phyloP scores from a whole-genome alignment of 1,284 basidiomycete species.

The Crepidotus sp. region DNA sequence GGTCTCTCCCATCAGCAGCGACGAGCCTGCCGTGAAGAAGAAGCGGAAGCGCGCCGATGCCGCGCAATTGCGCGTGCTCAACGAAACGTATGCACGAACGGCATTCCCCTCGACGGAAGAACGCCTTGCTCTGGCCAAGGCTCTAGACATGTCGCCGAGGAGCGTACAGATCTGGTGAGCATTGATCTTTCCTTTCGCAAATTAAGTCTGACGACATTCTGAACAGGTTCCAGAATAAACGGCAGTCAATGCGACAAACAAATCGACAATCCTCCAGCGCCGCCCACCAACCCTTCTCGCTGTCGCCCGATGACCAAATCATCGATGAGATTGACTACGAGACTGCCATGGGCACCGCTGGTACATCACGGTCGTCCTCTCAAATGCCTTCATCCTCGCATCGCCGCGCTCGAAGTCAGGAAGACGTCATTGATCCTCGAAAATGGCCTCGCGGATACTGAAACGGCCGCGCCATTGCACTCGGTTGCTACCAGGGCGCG shows the following conservation, averaged over 20 bases:
- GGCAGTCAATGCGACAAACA: conserved; percentile 71
- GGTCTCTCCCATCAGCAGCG: conserved; percentile 30
- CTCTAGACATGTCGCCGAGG: conserved; percentile 71
- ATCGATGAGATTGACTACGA: conserved; percentile 31
- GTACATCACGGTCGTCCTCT: conserved; percentile 24
- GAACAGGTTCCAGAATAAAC: conserved; percentile 76
- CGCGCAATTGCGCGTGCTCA: conserved; percentile 67
- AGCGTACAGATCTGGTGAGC: conserved; percentile 79
- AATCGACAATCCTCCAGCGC: conserved; percentile 48
- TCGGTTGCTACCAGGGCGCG: conserved; percentile 9
- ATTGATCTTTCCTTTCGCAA: conserved; percentile 14
- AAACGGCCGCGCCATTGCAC: conserved; percentile 19
- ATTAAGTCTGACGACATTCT: conserved; percentile 16
- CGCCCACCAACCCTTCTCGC: conserved; percentile 45
- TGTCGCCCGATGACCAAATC: conserved; percentile 33
- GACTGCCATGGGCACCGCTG: conserved; percentile 28
- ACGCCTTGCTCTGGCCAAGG: conserved; percentile 63
- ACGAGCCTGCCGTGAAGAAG: conserved; percentile 70
- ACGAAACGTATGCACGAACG: conserved; percentile 69
- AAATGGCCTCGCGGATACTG: conserved; percentile 40
- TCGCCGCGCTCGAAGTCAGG: conserved; percentile 23
- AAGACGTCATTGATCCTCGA: conserved; percentile 32
- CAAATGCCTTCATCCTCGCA: conserved; percentile 25
- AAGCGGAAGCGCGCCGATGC: conserved; percentile 79
- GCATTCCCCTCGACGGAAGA: conserved; percentile 81